Evolutionary conservation across 2,329 filamentous ascomycete species (phyloP).

Genomic region (Phaeosphaeria sp.): DNA sequence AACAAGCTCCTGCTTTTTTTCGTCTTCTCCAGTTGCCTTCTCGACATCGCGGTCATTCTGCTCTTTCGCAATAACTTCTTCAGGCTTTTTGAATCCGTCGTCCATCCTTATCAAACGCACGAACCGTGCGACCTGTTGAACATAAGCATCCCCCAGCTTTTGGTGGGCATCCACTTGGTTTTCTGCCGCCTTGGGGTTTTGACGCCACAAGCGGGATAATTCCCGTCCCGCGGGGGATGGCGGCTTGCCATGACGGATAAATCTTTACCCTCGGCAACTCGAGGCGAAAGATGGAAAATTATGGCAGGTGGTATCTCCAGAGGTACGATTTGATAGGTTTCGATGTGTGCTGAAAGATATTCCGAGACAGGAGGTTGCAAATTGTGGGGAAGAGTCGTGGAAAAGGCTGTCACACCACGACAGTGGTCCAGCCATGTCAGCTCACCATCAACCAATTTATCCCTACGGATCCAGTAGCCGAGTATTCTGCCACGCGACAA

Average conservation of each 20-base stretch:
- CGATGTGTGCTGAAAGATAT: too few species aligned
- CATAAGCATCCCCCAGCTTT: not conserved
- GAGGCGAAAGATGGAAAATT: too few species aligned
- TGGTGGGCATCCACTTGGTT: slow-evolving; percentile 1
- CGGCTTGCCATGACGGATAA: slow-evolving; percentile 4
- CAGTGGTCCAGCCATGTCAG: too few species aligned
- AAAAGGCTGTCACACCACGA: too few species aligned
- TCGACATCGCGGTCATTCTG: slow-evolving; percentile 2
- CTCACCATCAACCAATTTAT: too few species aligned
- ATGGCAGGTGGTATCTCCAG: too few species aligned
- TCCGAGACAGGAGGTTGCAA: too few species aligned
- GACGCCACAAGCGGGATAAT: not conserved
- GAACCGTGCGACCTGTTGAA: not conserved
- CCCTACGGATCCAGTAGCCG: too few species aligned
- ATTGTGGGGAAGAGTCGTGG: too few species aligned
- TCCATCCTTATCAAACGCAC: slow-evolving; percentile 10
- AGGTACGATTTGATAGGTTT: too few species aligned
- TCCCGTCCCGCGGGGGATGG: not conserved
- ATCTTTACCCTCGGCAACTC: not conserved
- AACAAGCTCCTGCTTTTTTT: slow-evolving; percentile 9
- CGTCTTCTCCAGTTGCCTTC: slow-evolving; percentile 3
- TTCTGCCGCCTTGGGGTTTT: not conserved
- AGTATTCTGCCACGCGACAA: too few species aligned
- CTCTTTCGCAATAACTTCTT: slow-evolving; percentile 8
- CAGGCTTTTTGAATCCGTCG: slow-evolving; percentile 12